Percentiles rank a stretch among this genome's conserved stretches.
phyloP scores from a whole-genome alignment of 352 stramenopile genomes.

The Thalassiosira mediterranea region DNA sequence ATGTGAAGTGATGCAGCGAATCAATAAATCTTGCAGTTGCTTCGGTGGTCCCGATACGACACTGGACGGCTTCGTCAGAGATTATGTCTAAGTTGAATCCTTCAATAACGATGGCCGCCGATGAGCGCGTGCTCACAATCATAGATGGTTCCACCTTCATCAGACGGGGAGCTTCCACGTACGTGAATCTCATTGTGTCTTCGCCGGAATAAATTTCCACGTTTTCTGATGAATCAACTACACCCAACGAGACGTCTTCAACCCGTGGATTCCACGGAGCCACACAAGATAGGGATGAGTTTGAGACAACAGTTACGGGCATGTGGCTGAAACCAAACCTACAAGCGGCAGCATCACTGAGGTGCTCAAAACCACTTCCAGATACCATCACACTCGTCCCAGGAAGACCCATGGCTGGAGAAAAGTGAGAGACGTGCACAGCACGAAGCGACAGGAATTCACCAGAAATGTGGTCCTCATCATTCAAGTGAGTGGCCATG shows the following conservation, averaged over 20 bases:
- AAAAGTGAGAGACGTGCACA: slow-evolving; percentile 27
- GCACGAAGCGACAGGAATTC: not conserved
- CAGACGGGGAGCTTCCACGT: slow-evolving; percentile 17
- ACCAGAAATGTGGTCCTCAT: not conserved
- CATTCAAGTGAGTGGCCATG: no score
- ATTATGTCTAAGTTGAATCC: slow-evolving; percentile 23
- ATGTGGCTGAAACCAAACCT: slow-evolving; percentile 12
- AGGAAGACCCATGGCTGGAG: slow-evolving; percentile 14
- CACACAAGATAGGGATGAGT: slow-evolving; percentile 23
- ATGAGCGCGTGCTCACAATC: slow-evolving; percentile 16
- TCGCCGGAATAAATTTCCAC: slow-evolving; percentile 13
- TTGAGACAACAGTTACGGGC: slow-evolving; percentile 5
- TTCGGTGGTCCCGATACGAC: not conserved
- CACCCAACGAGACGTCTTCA: slow-evolving; percentile 28
- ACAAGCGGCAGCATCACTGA: slow-evolving; percentile 11
- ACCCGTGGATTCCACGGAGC: slow-evolving; percentile 25
- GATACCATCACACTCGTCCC: slow-evolving; percentile 21
- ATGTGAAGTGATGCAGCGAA: not conserved
- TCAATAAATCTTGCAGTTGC: not conserved
- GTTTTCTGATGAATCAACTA: slow-evolving; percentile 14
- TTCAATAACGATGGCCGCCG: slow-evolving; percentile 19
- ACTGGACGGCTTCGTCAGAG: not conserved
- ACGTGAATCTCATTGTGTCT: slow-evolving; percentile 23
- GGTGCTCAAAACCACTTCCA: slow-evolving; percentile 18
- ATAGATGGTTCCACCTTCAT: slow-evolving; percentile 14